Percentiles rank a stretch among this genome's conserved stretches.
These are phyloP conservation scores for Golubevia pallescens DNA, from an alignment of 1,284 basidiomycete species.

Conservation along the genomic window DNA sequence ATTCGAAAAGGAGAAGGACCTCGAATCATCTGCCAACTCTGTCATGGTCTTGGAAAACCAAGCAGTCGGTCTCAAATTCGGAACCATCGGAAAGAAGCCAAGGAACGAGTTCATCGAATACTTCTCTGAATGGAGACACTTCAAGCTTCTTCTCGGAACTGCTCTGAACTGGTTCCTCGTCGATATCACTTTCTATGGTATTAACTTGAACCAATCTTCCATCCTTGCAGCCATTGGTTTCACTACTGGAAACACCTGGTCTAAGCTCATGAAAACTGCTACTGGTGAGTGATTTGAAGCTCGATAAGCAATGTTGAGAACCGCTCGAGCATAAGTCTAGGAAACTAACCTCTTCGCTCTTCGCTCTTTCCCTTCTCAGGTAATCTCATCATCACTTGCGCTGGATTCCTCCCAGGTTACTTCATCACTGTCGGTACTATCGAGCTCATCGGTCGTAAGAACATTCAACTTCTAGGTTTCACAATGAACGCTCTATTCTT, in stretches of 20 bases:
- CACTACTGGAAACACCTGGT: slow-evolving; percentile 46
- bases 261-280: slow-evolving; percentile 57
- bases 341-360: no score
- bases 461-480: slow-evolving; percentile 53
- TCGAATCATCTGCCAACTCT: slow-evolving; percentile 15
- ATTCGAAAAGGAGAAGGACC: slow-evolving; percentile 33
- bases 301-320: no score
- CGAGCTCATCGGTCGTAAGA: slow-evolving; percentile 45
- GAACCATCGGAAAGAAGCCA: slow-evolving; percentile 42
- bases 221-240: slow-evolving; percentile 48
- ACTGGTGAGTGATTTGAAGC: no score
- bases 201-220: slow-evolving; percentile 54
- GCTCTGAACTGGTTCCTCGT: slow-evolving; percentile 56
- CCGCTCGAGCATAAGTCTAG: no score
- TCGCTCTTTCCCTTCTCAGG: no score
- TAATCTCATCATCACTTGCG: slow-evolving; percentile 16
- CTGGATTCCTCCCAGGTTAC: slow-evolving; percentile 58
- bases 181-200: slow-evolving; percentile 62
- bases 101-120: slow-evolving; percentile 56
- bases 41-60: slow-evolving; percentile 27
- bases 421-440: slow-evolving; percentile 52
- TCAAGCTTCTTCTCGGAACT: slow-evolving; percentile 18
- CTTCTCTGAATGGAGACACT: slow-evolving; percentile 49
- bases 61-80: slow-evolving; percentile 45
- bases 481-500: slow-evolving; percentile 51